A percentile compares a stretch with the other conserved stretches of the same genome.
phyloP scores from a whole-genome alignment of 1,284 basidiomycete species.

The Phaffia rhodozyma region DNA sequence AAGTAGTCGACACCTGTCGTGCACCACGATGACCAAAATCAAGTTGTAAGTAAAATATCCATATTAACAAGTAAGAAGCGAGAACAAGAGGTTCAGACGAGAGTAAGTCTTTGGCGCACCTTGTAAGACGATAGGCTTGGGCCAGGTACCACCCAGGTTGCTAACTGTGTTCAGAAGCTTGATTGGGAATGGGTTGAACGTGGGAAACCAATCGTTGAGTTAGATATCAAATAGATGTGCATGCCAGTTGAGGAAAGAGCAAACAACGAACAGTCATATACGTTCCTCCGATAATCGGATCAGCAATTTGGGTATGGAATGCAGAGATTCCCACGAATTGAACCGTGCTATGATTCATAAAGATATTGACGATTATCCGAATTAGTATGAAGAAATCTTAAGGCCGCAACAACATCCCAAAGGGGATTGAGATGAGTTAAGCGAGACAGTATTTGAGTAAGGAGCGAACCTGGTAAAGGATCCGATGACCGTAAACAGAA shows the following conservation, averaged over 20 bases:
- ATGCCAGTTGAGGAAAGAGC: neutral
- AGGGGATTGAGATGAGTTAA: neutral
- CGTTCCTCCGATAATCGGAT: slow-evolving; percentile 92
- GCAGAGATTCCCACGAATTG: slow-evolving; percentile 98
- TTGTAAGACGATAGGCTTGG: slow-evolving; percentile 82
- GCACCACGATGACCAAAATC: no score
- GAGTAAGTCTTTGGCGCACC: slow-evolving; percentile 35
- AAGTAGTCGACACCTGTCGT: slow-evolving; percentile 67
- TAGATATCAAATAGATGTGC: neutral
- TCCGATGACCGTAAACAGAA: slow-evolving; percentile 65
- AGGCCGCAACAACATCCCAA: neutral
- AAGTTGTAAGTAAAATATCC: neutral
- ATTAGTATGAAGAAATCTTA: neutral
- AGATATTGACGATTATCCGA: neutral
- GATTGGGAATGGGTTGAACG: neutral
- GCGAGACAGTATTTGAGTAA: neutral
- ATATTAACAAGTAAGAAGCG: slow-evolving; percentile 17
- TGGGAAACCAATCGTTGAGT: neutral
- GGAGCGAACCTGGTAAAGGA: slow-evolving; percentile 62
- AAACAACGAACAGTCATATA: slow-evolving; percentile 70
- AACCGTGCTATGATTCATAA: slow-evolving; percentile 56
- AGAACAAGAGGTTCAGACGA: neutral
- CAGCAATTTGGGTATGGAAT: slow-evolving; percentile 94
- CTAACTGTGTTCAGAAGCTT: slow-evolving; percentile 90
- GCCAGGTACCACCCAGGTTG: slow-evolving; percentile 98